A percentile compares a stretch with the other conserved stretches of the same genome.
Conservation (phyloP, 23 red algal species). For the Gracilaria vermiculophylla region DNA sequence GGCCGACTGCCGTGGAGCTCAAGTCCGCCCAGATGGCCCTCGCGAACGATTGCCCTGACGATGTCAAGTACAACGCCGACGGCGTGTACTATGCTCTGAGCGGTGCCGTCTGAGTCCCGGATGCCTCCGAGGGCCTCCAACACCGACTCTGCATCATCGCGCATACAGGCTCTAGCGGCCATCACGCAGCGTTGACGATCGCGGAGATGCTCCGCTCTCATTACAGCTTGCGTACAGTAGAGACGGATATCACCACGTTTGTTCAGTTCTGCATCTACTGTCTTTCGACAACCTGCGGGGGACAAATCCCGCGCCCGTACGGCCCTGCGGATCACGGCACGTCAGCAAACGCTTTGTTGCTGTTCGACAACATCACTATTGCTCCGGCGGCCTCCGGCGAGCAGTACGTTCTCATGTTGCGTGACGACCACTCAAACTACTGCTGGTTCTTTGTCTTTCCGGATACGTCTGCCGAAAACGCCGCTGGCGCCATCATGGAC, state of each 20-base stretch:
- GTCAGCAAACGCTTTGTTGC: background rate
- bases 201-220: background rate
- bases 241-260: background rate
- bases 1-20: background rate
- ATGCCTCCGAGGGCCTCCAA: background rate
- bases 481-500: background rate
- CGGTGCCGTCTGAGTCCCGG: background rate
- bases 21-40: background rate
- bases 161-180: background rate
- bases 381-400: background rate
- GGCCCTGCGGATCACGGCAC: background rate
- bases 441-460: background rate
- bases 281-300: background rate
- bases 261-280: conserved; percentile 13
- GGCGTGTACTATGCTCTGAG: background rate
- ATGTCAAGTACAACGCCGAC: no score
- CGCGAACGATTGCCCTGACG: no score
- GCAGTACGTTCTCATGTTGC: background rate
- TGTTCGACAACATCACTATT: background rate
- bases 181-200: background rate
- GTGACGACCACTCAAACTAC: background rate
- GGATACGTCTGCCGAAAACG: background rate
- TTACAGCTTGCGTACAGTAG: background rate
- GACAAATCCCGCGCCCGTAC: background rate
- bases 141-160: background rate